Base-by-base conservation (phyloP, 768 basidiomycete species). In the Boletus eberwhitei region DNA sequence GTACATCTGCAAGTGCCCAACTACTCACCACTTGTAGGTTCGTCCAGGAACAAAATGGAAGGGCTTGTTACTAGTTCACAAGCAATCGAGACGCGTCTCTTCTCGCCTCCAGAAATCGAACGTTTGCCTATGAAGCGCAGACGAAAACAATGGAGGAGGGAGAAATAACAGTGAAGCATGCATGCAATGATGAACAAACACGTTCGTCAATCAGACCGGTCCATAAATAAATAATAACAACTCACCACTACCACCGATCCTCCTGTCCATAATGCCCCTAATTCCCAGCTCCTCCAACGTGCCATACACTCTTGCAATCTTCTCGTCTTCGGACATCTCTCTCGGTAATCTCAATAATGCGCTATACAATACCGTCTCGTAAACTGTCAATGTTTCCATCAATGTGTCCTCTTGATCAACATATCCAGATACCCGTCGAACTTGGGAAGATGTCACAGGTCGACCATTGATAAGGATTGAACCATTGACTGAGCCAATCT, bases 361-460 rank as follows among this genome's bases (percentile, higher is more conserved):
- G 48, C 91, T 94, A 67, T 97, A 97, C 50, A 98, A 70, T 17
- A 99, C 88, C 0, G 95, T 98, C 77, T 99, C 97, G 70, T 98
- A 98, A 21, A 98, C 97, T 4, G 96, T 99, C 73, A 98, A 75
- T 8, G 96, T 98, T 65, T 88, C 84, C 90, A 99, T 96, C 59
- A 99, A 73, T 11, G 93, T 97, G 70, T 99, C 97, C 71, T 98
- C 97, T 72, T 99, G 97, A 67, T 99, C 96, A 41, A 99, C 97
- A 60, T 90, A 99, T 31, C 97, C 97, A 59, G 88, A 85, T 6
- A 98, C 88, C 35, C 85, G 83, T 68, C 85, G 87, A 77, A 92
- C 97, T 67, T 88, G 83, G 24, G 77, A 72, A 68, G 91, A 79
- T 41, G 76, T 75, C 24, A 96, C 87, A 55, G 80, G 79, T 4